These are phyloP conservation scores for Juglanconis sp. DNA, from an alignment of 2,329 filamentous ascomycete species.

Conservation along the genomic window DNA sequence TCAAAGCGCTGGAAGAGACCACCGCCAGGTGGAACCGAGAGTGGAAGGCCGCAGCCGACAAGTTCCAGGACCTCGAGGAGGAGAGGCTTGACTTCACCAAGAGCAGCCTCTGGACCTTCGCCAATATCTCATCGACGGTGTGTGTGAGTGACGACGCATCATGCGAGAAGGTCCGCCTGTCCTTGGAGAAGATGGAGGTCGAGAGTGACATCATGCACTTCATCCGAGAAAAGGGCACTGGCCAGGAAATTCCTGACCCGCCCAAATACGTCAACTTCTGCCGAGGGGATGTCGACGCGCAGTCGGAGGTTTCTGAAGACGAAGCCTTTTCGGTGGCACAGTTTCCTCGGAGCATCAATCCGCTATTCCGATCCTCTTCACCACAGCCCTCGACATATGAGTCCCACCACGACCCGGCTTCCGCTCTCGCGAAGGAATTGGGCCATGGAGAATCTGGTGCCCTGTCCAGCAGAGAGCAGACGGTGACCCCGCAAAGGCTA, in stretches of 20 bases:
- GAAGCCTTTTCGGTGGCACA: slow-evolving; percentile 92
- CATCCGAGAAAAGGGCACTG: slow-evolving; percentile 84
- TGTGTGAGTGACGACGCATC: slow-evolving; percentile 96
- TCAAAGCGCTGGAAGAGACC: slow-evolving; percentile 92
- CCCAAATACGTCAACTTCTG: slow-evolving; percentile 99
- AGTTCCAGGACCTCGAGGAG: slow-evolving; percentile 98
- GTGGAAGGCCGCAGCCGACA: slow-evolving; percentile 97
- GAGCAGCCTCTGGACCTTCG: slow-evolving; percentile 96
- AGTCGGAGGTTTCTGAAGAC: slow-evolving; percentile 81
- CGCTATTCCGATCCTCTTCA: slow-evolving; percentile 91
- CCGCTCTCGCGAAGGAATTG: slow-evolving; percentile 67
- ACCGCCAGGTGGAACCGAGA: slow-evolving; percentile 95
- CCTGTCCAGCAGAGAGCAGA: slow-evolving; percentile 47
- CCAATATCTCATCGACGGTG: slow-evolving; percentile 94
- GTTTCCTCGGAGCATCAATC: slow-evolving; percentile 92
- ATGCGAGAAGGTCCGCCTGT: slow-evolving; percentile 92
- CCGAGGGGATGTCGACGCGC: slow-evolving; percentile 79
- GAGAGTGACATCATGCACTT: slow-evolving; percentile 90
- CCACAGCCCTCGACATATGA: slow-evolving; percentile 91
- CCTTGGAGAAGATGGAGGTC: slow-evolving; percentile 92
- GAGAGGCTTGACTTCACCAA: slow-evolving; percentile 96
- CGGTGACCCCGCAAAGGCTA: slow-evolving; percentile 50
- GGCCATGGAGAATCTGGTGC: slow-evolving; percentile 51
- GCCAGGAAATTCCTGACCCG: slow-evolving; percentile 94
- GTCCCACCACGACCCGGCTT: slow-evolving; percentile 85